Percentiles rank a stretch among this genome's conserved stretches.
Evolutionary conservation across 495 filamentous ascomycete species (phyloP).

Genomic region (Penicillium nucicola): DNA sequence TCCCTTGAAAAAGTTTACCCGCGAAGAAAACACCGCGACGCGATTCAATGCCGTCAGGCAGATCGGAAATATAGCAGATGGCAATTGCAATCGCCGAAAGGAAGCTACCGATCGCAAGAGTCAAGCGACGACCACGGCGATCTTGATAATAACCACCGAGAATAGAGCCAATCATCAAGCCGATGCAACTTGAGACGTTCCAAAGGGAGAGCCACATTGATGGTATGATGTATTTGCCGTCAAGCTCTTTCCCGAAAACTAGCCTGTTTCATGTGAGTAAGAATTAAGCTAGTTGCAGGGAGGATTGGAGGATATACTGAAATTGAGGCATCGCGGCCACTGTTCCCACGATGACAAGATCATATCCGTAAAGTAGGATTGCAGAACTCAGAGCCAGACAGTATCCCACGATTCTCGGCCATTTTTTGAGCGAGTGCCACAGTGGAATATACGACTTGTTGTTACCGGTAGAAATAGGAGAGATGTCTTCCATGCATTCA

Average conservation of each 20-base stretch:
- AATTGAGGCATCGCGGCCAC: conserved; percentile 45
- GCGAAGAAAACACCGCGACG: conserved; percentile 31
- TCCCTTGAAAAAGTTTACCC: conserved; percentile 37
- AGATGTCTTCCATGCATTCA: conserved; percentile 2
- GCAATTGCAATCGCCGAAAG: conserved; percentile 39
- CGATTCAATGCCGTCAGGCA: conserved; percentile 19
- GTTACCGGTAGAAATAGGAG: not conserved
- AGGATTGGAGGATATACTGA: conserved; percentile 19
- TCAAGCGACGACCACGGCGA: conserved; percentile 33
- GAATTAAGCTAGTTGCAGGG: not conserved
- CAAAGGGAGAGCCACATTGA: conserved; percentile 47
- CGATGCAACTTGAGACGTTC: conserved; percentile 37
- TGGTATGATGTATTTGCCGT: conserved; percentile 40
- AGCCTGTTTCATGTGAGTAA: conserved; percentile 17
- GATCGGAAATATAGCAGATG: conserved; percentile 31
- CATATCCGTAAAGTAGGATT: conserved; percentile 47
- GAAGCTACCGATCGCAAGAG: conserved; percentile 32
- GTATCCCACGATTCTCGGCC: conserved; percentile 23
- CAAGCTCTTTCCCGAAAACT: conserved; percentile 30
- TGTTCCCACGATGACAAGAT: conserved; percentile 46
- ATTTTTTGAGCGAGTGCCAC: conserved; percentile 18
- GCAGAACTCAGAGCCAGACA: conserved; percentile 30
- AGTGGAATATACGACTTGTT: conserved; percentile 10
- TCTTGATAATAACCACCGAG: conserved; percentile 40
- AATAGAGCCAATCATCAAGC: conserved; percentile 40